phyloP scores from a whole-genome alignment of 768 basidiomycete genomes.

The Plicaturopsis crispa region DNA sequence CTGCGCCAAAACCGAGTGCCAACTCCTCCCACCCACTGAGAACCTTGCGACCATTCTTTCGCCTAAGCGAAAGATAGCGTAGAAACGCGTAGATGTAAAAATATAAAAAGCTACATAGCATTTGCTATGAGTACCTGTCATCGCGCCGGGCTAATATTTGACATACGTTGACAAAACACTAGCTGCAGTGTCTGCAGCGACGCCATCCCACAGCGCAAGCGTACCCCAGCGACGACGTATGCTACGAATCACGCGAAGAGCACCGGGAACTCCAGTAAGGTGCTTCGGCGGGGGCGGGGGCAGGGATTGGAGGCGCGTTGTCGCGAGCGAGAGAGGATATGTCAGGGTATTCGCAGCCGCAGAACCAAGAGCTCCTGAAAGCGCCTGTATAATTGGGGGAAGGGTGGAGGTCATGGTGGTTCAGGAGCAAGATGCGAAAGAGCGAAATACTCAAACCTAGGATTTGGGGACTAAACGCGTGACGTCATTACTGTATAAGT shows the following conservation, averaged over 20 bases:
- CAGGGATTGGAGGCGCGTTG: constrained; percentile 40
- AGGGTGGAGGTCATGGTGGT: constrained; percentile 47
- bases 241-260: not conserved
- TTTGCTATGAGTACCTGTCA: not conserved
- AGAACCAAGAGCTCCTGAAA: constrained; percentile 49
- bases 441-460: too few species aligned
- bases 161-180: too few species aligned
- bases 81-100: constrained; percentile 52
- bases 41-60: constrained; percentile 14
- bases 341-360: constrained; percentile 43
- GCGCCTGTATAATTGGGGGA: constrained; percentile 52
- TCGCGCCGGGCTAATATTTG: not conserved
- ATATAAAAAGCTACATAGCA: constrained; percentile 43
- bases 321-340: constrained; percentile 55
- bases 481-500: too few species aligned
- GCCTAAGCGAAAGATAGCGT: constrained; percentile 29
- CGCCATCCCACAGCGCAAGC: not conserved
- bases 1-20: constrained; percentile 46
- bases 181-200: not conserved
- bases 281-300: constrained; percentile 10
- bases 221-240: not conserved
- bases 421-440: too few species aligned
- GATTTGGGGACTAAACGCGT: too few species aligned
- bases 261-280: not conserved
- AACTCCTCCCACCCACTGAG: constrained; percentile 37